phyloP scores from a whole-genome alignment of 441 rosid species.

The Euphorbia schlechtendalii region DNA sequence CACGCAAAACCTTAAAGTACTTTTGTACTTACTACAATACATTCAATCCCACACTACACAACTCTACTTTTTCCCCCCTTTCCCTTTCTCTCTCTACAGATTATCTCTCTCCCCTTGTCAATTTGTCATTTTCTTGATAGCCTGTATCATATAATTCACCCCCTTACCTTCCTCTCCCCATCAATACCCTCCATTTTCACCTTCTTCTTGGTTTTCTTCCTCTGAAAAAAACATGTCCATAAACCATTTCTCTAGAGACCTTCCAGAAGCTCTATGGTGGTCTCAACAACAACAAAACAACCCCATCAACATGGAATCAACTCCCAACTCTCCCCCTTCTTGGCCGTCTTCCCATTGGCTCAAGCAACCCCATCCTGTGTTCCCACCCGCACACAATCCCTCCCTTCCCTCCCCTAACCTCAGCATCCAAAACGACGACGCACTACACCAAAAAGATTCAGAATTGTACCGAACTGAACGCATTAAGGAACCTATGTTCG shows the following conservation, averaged over 20 bases:
- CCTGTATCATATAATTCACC: conserved; percentile 31
- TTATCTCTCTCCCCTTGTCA: conserved; percentile 11
- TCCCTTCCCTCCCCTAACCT: conserved; percentile 33
- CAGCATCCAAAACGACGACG: conserved; percentile 31
- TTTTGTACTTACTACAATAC: conserved; percentile 28
- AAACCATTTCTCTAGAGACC: conserved; percentile 49
- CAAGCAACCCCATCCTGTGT: conserved; percentile 17
- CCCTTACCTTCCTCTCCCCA: conserved; percentile 52
- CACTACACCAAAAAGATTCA: conserved; percentile 6
- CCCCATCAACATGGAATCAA: conserved; percentile 29
- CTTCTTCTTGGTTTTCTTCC: conserved; percentile 12
- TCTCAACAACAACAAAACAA: conserved; percentile 19
- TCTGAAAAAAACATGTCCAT: conserved; percentile 36
- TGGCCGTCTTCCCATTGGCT: conserved; percentile 22
- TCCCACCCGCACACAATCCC: conserved; percentile 21
- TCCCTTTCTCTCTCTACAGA: neutral
- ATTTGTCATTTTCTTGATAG: conserved; percentile 22
- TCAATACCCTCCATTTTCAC: conserved; percentile 28
- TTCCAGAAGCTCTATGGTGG: conserved; percentile 43
- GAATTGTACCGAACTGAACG: neutral
- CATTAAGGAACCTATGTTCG: conserved; percentile 57
- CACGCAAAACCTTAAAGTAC: conserved; percentile 63
- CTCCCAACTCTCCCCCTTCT: conserved; percentile 18
- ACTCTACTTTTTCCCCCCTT: neutral
- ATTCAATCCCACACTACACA: neutral